phyloP scores from a whole-genome alignment of 2,329 filamentous ascomycete species.

The Aspergillus sclerotialis region DNA sequence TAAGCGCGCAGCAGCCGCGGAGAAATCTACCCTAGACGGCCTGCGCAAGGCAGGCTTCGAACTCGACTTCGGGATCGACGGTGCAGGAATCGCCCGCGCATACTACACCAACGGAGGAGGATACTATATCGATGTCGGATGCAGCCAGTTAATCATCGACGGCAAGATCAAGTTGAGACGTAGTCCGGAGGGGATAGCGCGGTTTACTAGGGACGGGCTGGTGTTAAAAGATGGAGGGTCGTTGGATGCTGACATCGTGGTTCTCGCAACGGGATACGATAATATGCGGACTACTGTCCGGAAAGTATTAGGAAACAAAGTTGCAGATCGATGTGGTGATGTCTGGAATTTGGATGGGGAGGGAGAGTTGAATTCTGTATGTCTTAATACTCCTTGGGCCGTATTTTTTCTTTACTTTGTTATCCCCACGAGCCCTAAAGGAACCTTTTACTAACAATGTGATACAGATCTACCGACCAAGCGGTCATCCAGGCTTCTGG shows the following conservation, averaged over 20 bases:
- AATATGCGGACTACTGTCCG: constrained; percentile 61
- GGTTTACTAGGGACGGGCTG: constrained; percentile 42
- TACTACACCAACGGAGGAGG: constrained; percentile 47
- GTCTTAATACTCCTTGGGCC: constrained; percentile 1
- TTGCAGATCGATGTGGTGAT: constrained; percentile 51
- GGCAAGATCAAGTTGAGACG: constrained; percentile 57
- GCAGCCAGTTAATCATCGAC: constrained; percentile 47
- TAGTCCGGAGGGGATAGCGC: constrained; percentile 46
- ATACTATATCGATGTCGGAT: constrained; percentile 55
- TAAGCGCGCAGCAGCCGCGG: constrained; percentile 28
- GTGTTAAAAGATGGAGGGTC: constrained; percentile 49
- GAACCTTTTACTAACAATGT: constrained; percentile 1
- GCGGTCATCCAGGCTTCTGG: constrained; percentile 60
- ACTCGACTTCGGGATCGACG: constrained; percentile 33
- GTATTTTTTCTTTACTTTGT: neutral
- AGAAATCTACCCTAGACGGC: constrained; percentile 39
- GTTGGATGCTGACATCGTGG: constrained; percentile 56
- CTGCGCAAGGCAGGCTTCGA: constrained; percentile 43
- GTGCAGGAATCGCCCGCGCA: constrained; percentile 36
- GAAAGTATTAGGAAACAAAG: constrained; percentile 54
- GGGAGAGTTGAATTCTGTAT: constrained; percentile 46
- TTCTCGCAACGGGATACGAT: constrained; percentile 59
- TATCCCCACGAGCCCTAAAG: too few relatives aligned
- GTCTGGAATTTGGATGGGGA: constrained; percentile 57
- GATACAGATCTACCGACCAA: constrained; percentile 45